Evolutionary conservation across 495 filamentous ascomycete genomes (phyloP).

Genomic region (Aspergillus funiculosus): DNA sequence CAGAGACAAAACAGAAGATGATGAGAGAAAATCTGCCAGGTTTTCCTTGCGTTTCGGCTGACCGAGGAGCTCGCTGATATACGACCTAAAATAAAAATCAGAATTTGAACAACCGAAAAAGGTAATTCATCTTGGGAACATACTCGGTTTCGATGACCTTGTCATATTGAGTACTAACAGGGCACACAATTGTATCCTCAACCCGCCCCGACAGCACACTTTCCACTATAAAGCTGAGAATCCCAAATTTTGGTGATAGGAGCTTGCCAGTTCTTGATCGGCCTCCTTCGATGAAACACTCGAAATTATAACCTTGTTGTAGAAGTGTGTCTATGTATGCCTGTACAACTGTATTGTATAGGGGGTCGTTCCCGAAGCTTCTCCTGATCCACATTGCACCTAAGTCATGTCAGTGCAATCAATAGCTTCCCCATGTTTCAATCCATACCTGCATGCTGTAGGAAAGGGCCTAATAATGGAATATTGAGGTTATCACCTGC

Average conservation of each 20-base stretch:
- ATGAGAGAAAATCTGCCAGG: conserved; percentile 76
- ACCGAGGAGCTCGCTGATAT: conserved; percentile 88
- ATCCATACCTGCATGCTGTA: conserved; percentile 77
- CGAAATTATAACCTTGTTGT: conserved; percentile 85
- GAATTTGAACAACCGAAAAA: background rate
- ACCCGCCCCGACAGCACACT: conserved; percentile 83
- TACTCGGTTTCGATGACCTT: conserved; percentile 95
- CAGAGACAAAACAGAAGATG: conserved; percentile 82
- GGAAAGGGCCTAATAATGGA: conserved; percentile 78
- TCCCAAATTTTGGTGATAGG: conserved; percentile 91
- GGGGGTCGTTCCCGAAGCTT: conserved; percentile 83
- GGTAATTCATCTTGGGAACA: conserved; percentile 8
- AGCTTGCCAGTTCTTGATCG: conserved; percentile 91
- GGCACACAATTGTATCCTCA: conserved; percentile 84
- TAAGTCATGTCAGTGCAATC: conserved; percentile 28
- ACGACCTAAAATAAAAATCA: conserved; percentile 49
- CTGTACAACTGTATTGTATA: conserved; percentile 89
- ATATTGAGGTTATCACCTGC: conserved; percentile 96
- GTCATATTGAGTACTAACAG: conserved; percentile 95
- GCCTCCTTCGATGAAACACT: conserved; percentile 95
- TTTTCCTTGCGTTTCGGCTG: conserved; percentile 95
- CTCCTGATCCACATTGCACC: conserved; percentile 95
- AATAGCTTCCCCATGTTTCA: too few species aligned
- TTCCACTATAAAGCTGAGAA: conserved; percentile 85
- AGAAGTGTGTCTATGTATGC: conserved; percentile 91